Evolutionary conservation across 139 green algal species (phyloP).

Genomic region (Ettlia oleoabundans): DNA sequence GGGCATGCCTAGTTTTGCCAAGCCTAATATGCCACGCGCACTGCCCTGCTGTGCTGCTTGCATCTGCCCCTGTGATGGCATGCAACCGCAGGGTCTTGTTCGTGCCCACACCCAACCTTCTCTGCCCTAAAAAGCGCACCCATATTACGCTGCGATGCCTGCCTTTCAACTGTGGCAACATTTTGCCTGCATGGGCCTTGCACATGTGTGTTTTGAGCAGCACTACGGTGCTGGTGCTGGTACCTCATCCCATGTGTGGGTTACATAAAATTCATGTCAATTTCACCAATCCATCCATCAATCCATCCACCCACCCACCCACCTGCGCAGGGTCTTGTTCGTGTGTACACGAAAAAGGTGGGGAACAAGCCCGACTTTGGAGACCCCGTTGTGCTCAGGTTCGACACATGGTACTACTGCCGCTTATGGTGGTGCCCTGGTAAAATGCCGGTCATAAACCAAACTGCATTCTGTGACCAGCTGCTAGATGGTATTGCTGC

Average conservation of each 20-base stretch:
- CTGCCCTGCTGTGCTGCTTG: neutral
- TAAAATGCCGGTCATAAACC: neutral
- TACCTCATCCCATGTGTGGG: too few relatives aligned
- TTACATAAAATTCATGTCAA: too few relatives aligned
- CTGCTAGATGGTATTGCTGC: too few relatives aligned
- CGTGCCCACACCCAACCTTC: conserved; percentile 99
- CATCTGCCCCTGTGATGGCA: too few relatives aligned
- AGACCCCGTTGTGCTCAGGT: conserved; percentile 89
- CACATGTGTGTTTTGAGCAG: neutral
- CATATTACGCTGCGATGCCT: too few relatives aligned
- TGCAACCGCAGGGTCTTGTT: conserved; percentile 64
- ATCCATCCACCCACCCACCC: neutral
- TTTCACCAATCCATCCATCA: too few relatives aligned
- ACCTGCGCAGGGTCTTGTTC: conserved; percentile 66
- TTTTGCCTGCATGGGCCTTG: too few relatives aligned
- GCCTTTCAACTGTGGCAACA: too few relatives aligned
- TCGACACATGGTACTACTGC: neutral
- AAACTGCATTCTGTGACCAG: too few relatives aligned
- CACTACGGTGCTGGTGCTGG: too few relatives aligned
- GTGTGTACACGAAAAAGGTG: conserved; percentile 97
- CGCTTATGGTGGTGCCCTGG: neutral
- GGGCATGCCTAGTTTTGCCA: neutral
- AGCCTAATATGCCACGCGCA: too few relatives aligned
- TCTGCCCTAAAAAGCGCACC: too few relatives aligned
- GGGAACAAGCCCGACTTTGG: conserved; percentile 95